Base-by-base conservation (phyloP, 106 monocot genomes). In the Allium cepa region DNA sequence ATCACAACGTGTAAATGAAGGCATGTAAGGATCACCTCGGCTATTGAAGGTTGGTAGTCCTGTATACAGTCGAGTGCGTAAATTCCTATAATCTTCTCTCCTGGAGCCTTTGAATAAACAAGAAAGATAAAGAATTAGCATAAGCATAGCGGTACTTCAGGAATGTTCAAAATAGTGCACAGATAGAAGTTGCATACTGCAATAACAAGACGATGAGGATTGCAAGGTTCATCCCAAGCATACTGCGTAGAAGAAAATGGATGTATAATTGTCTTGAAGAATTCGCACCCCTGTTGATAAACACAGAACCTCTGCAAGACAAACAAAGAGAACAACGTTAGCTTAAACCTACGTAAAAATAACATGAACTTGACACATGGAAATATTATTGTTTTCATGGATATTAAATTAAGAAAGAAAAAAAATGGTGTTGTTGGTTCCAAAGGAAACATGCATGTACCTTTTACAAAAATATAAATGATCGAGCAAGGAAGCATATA, bases 211-310 rank as follows among this genome's bases (percentile, higher is more conserved):
- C 89, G 92, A 80, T 97, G 97, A 71, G 89, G 87, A 62, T 84
- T 89, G 59, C 75, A 85, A 76, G 92, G 97, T 71, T 97, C 97
- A 83, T 97, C 97, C 97, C 97, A 97, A 52, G 92, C 92, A 75
- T 92, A 97, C 52, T 87, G 71, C 53, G 78, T 82, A 71, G 92
- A 89, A 68, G 92, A 79, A 67, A 92, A 97, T 8, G 92, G 66
- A 87, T 84, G 82, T 26, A 97, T 80, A 74, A 70, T 57, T 17
- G 89, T 92, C 78, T 97, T 92, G 81, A 79, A 78, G 36, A 70
- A 77, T 81, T 97, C 92, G 74, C 97, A 97, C 72, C 70, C 84
- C 45, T 92, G 97, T 56, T 97, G 97, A 73, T 89, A 92, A 59
- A 97, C 72, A 56, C 97, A 77, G 10, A 97, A 51, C 60, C 78